Evolutionary conservation across 352 stramenopile species (phyloP), one percentile per base, ranked within the genome.

Genomic region (Globisporangium okanoganense): DNA sequence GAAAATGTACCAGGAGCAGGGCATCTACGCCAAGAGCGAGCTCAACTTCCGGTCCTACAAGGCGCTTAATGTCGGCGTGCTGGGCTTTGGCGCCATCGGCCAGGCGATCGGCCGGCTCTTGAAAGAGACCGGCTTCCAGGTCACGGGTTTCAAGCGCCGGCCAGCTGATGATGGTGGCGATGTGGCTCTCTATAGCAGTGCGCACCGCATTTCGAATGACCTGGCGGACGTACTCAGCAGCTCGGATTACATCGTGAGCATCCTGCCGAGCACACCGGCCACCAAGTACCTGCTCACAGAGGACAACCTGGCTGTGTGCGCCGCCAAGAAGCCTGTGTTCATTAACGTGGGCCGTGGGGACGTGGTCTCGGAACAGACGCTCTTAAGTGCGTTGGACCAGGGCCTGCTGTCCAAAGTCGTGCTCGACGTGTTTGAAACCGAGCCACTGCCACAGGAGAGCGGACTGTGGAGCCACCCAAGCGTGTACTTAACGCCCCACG

Each of bases 341-440:
- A 79, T 96, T 66, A 96, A 96, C 67, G 85, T 94, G 56, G 89
- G 89, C 4, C 79, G 87, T 47, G 89, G 89, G 13, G 87, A 97
- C 61, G 69, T 97, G 4, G 78, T 95, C 52, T 64, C 66, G 22
- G 83, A 95, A 67, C 54, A 53, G n/a, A 68, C 72, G 16, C 61
- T 97, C 51, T n/a, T 96, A 24, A 8, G 35, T n/a, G 85, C 87
- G 25, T 60, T 97, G 36, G 75, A 95, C 56, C 51, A 70, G 1
- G 56, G 72, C 20, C 75, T 82, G 33, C 76, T 96, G 7, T 87
- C 79, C 16, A 76, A 69, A 33, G 76, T 75, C 5, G 79, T 87
- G 62, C 64, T 92, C 22, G 79, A 92, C 49, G 78, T 88, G 41
- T 82, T 87, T 41, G 76, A 84, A 10, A 64, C 61, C 1, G 78